Evolutionary conservation across 169 alveolate genomes (phyloP).

Genomic region (Plasmodium malariae): DNA sequence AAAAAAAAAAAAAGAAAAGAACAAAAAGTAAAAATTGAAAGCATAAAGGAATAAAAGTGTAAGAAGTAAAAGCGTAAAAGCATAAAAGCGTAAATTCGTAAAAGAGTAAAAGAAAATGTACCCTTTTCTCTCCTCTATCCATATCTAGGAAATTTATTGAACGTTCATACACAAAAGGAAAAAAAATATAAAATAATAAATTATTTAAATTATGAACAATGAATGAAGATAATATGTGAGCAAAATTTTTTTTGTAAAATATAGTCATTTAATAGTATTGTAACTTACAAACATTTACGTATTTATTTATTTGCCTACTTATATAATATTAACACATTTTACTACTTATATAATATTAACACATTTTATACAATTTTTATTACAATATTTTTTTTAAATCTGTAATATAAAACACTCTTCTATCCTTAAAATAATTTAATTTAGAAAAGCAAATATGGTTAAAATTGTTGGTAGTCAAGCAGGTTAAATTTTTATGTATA

Average conservation of each 20-base stretch:
- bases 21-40: background rate
- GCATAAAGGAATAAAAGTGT: background rate
- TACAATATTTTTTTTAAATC: background rate
- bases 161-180: background rate
- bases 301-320: background rate
- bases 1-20: background rate
- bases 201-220: too few relatives aligned
- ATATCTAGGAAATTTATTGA: background rate
- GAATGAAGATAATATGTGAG: too few relatives aligned
- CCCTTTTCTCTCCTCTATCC: constrained; percentile 66
- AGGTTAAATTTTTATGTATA: constrained; percentile 37
- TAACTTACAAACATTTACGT: background rate
- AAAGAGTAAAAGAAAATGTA: constrained; percentile 2
- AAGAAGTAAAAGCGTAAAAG: background rate
- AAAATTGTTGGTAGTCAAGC: constrained; percentile 72
- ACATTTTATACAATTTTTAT: too few relatives aligned
- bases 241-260: background rate
- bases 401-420: background rate
- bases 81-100: background rate
- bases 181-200: constrained; percentile 5
- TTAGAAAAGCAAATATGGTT: constrained; percentile 53
- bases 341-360: too few relatives aligned
- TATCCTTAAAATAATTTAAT: background rate
- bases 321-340: background rate
- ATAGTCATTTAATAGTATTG: background rate